Evolutionary conservation across 495 filamentous ascomycete species (phyloP), one percentile per base, ranked within the genome.

Genomic region (Penicillium canariense): DNA sequence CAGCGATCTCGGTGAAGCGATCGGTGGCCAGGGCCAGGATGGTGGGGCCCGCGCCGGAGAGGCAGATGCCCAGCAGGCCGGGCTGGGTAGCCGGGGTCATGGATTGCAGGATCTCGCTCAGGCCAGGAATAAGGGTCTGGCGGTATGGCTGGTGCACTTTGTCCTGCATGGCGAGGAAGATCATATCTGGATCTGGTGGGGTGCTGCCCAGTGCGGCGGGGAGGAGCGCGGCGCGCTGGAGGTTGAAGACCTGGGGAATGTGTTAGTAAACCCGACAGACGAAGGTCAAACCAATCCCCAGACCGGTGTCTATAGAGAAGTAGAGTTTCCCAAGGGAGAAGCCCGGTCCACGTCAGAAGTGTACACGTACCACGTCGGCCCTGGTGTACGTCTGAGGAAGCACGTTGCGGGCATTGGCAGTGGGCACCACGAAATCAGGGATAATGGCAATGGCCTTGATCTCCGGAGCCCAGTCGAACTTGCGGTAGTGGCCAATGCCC

Each of bases 141-240:
- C 94, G 85, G 72, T 97, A 96, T 9, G 89, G 93, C 69, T 98
- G 94, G 70, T 98, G 94, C 34, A 98, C 79, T 69, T 90, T 94
- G 74, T 98, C 94, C 72, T 96, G 91, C 94, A 98, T 98, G 25
- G 90, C 93, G 25, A 91, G 80, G 75, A 90, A 96, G 67, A 98
- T 97, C 70, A 91, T 86, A 56, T 91, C 87, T 34, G 93, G 83
- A 64, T 96, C 86, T n/a, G 91, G 93, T 6, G 94, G 94, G 14
- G 86, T 90, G 56, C 87, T 81, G 40, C 91, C 91, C 55, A 98
- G 76, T 2, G 91, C 91, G 4, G 86, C 84, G 11, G 92, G 89
- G 10, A 98, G 84, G 20, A 97, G 76, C 14, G 92, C 90, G 65
- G 93, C 87, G 52, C 94, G 83, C 68, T 97, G 94, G 50, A 96